These are phyloP conservation scores for Puccinia triticina DNA, from an alignment of 1,284 basidiomycete genomes.

Conservation along the genomic window DNA sequence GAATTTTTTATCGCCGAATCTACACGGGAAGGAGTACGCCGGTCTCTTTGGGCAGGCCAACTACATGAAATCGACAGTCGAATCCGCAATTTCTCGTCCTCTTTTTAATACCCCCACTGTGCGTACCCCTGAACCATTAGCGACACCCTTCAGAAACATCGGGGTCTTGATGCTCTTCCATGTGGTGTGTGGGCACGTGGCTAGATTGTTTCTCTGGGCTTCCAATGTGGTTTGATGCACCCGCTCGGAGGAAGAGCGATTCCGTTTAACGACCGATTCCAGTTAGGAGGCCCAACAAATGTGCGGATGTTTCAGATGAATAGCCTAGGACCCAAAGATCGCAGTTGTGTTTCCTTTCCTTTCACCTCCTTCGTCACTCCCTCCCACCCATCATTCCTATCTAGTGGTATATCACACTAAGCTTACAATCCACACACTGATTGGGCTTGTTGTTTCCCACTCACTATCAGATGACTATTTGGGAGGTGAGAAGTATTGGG, in stretches of 20 bases:
- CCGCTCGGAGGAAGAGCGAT: slow-evolving; percentile 63
- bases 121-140: slow-evolving; percentile 52
- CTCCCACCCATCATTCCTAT: no score
- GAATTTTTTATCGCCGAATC: background rate
- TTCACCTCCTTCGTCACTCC: background rate
- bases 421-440: background rate
- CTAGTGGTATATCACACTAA: background rate
- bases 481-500: slow-evolving; percentile 87
- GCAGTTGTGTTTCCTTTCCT: slow-evolving; percentile 64
- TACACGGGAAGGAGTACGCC: slow-evolving; percentile 68
- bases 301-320: slow-evolving; percentile 83
- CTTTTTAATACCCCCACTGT: slow-evolving; percentile 63
- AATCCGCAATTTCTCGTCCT: slow-evolving; percentile 70
- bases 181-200: background rate
- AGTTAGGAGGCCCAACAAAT: slow-evolving; percentile 88
- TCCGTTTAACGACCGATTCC: slow-evolving; percentile 81
- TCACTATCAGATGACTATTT: slow-evolving; percentile 68
- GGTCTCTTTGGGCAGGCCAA: slow-evolving; percentile 73
- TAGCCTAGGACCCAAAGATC: slow-evolving; percentile 80
- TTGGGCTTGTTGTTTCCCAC: background rate
- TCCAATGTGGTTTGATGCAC: slow-evolving; percentile 69
- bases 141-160: background rate
- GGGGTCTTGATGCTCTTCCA: background rate
- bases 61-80: slow-evolving; percentile 70
- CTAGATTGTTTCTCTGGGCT: slow-evolving; percentile 70